Evolutionary conservation across 495 filamentous ascomycete genomes (phyloP).

Genomic region (Penicillium parvum): DNA sequence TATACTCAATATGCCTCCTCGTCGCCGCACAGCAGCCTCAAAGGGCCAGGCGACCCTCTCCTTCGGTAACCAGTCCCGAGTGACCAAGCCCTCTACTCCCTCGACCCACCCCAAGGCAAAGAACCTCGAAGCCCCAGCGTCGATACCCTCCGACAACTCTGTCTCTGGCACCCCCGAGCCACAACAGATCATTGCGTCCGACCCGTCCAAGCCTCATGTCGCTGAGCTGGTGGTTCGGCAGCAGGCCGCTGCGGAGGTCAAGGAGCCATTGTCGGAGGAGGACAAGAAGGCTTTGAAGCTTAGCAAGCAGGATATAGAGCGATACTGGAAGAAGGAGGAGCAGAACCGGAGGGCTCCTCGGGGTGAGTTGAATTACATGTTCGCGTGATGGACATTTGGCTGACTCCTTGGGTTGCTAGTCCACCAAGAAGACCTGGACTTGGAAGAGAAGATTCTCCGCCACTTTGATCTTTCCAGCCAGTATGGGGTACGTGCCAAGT

Average conservation of each 20-base stretch:
- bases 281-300: conserved; percentile 56
- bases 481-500: conserved; percentile 78
- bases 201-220: conserved; percentile 36
- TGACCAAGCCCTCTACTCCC: conserved; percentile 65
- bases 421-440: conserved; percentile 66
- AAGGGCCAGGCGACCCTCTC: conserved; percentile 66
- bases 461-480: conserved; percentile 85
- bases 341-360: conserved; percentile 49
- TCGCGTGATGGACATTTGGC: neutral
- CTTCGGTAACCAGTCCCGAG: conserved; percentile 62
- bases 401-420: conserved; percentile 39
- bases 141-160: conserved; percentile 33
- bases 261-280: conserved; percentile 44
- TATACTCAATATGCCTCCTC: conserved; percentile 60
- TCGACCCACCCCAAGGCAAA: conserved; percentile 48
- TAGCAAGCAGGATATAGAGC: conserved; percentile 57
- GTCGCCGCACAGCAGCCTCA: conserved; percentile 53
- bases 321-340: conserved; percentile 72
- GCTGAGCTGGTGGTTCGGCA: conserved; percentile 46
- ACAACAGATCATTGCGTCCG: conserved; percentile 18
- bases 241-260: conserved; percentile 36
- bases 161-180: conserved; percentile 25
- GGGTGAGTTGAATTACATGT: conserved; percentile 23
- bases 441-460: conserved; percentile 79
- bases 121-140: conserved; percentile 29